Conservation (phyloP, 1,139 yeast species). For the Saccharomyces hybrid region DNA sequence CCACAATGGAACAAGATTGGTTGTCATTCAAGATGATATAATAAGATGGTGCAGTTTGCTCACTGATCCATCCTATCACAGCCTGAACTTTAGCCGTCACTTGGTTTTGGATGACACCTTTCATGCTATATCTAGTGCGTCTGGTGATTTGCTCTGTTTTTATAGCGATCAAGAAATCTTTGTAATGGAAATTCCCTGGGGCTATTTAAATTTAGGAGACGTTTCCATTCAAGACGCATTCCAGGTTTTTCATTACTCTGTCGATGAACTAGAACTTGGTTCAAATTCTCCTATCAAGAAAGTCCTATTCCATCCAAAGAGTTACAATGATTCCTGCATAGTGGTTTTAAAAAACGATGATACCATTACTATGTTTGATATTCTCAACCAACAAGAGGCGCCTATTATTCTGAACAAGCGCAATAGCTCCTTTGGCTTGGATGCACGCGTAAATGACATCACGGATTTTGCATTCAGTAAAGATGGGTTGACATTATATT, state of each 20-base stretch:
- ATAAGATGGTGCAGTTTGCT: slow-evolving; percentile 22
- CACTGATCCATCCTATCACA: background rate
- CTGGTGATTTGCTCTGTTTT: slow-evolving; percentile 39
- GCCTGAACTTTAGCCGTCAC: background rate
- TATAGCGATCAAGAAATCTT: slow-evolving; percentile 33
- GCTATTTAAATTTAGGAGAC: slow-evolving; percentile 10
- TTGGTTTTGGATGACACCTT: slow-evolving; percentile 13
- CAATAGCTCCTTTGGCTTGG: slow-evolving; percentile 23
- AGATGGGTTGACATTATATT: slow-evolving; percentile 39
- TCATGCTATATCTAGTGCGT: slow-evolving; percentile 30
- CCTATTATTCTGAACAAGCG: slow-evolving; percentile 19
- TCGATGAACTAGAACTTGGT: slow-evolving; percentile 3
- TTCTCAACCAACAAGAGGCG: slow-evolving; percentile 19
- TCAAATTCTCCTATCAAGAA: slow-evolving; percentile 17
- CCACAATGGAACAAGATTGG: slow-evolving; percentile 14
- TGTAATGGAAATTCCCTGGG: slow-evolving; percentile 30
- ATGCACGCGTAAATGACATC: slow-evolving; percentile 24
- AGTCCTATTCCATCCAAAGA: slow-evolving; percentile 40
- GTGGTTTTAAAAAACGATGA: slow-evolving; percentile 36
- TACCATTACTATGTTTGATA: slow-evolving; percentile 34
- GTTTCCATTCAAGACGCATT: slow-evolving; percentile 17
- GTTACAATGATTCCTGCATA: slow-evolving; percentile 36
- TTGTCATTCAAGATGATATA: slow-evolving; percentile 12
- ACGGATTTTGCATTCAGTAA: slow-evolving; percentile 42
- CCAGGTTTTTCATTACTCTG: slow-evolving; percentile 11